phyloP scores from a whole-genome alignment of 331 rosid genomes.

The Dryas integrifolia region DNA sequence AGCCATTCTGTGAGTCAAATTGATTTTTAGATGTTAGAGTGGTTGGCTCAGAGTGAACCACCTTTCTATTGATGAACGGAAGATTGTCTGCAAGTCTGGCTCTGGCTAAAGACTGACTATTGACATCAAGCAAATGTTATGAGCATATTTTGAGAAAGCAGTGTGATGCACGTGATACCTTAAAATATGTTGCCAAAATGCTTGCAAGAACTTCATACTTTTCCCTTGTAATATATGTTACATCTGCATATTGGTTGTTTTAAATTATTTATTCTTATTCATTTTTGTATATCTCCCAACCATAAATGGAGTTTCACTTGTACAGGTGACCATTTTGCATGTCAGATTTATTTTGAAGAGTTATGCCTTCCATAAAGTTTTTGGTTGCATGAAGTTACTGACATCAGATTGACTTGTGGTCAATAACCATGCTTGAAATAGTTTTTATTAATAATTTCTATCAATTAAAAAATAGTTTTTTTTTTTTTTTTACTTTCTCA shows the following conservation, averaged over 20 bases:
- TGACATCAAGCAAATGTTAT: conserved; percentile 13
- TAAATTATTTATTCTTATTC: background rate
- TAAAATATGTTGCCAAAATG: background rate
- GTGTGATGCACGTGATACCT: conserved; percentile 12
- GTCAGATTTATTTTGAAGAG: too few relatives aligned
- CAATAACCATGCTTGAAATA: background rate
- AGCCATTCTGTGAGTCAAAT: background rate
- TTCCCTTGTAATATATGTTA: background rate
- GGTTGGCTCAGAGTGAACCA: background rate
- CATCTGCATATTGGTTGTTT: background rate
- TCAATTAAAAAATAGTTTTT: too few relatives aligned
- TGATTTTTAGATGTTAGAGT: conserved; percentile 5
- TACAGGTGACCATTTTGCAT: too few relatives aligned
- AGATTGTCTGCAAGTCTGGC: background rate
- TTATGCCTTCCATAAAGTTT: too few relatives aligned
- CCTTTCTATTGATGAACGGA: conserved; percentile 1
- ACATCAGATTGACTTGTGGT: background rate
- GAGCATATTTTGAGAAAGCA: background rate
- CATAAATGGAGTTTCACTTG: too few relatives aligned
- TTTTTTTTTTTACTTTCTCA: too few relatives aligned
- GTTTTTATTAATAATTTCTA: too few relatives aligned
- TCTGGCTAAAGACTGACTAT: conserved; percentile 3
- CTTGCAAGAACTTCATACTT: background rate
- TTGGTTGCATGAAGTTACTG: background rate
- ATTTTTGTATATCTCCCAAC: background rate